Percentiles rank a stretch among this genome's conserved stretches.
Evolutionary conservation across 441 rosid genomes (phyloP).

Genomic region (Erysimum pusillum): DNA sequence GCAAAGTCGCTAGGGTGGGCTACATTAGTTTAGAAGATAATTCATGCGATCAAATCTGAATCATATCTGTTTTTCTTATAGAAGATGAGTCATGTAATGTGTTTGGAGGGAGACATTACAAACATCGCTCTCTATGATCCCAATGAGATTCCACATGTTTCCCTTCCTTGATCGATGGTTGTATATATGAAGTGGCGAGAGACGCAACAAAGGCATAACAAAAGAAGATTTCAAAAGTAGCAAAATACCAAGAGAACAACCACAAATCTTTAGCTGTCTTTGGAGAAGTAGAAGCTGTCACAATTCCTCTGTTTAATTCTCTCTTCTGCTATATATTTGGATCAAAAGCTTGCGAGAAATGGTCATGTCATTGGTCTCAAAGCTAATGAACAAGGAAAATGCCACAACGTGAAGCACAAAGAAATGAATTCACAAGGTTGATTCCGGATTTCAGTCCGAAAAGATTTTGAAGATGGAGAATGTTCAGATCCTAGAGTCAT

Average conservation of each 20-base stretch:
- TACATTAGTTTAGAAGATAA: neutral
- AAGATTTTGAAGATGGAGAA: constrained; percentile 15
- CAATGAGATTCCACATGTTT: neutral
- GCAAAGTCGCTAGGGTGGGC: neutral
- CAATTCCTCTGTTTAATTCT: constrained; percentile 48
- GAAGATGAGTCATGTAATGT: neutral
- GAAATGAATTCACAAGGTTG: constrained; percentile 22
- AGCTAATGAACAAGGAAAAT: constrained; percentile 44
- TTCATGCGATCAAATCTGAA: constrained; percentile 1
- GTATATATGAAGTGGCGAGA: neutral
- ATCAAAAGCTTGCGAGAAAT: constrained; percentile 28
- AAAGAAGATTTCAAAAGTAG: constrained; percentile 22
- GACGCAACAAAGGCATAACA: neutral
- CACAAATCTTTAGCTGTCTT: constrained; percentile 18
- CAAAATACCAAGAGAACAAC: constrained; percentile 3
- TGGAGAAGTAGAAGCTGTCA: constrained; percentile 46
- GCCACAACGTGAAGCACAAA: constrained; percentile 33
- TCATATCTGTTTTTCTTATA: neutral
- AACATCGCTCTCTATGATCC: neutral
- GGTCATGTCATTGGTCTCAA: constrained; percentile 52
- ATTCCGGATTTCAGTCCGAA: neutral
- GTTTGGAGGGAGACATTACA: constrained; percentile 6
- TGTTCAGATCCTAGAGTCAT: constrained; percentile 38
- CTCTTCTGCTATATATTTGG: constrained; percentile 46
- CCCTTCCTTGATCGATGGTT: neutral